phyloP scores from a whole-genome alignment of 306 rosid genomes.

The Gleditsia sinensis region DNA sequence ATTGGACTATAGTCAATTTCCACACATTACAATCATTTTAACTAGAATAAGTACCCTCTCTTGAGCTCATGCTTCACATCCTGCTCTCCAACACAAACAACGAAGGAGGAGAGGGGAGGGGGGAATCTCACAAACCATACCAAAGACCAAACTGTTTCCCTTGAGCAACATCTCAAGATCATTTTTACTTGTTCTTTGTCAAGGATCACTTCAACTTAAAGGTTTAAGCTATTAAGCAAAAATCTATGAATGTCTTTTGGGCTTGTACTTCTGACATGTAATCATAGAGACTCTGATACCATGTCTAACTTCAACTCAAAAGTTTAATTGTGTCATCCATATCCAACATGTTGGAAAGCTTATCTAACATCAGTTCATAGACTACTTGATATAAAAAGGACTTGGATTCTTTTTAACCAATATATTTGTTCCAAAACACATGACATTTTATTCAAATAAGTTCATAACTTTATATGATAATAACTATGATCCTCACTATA shows the following conservation, averaged over 20 bases:
- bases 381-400: neutral
- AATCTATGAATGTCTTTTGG: no score
- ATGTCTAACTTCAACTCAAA: no score
- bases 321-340: neutral
- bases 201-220: no score
- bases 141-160: no score
- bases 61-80: neutral
- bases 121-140: neutral
- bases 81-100: neutral
- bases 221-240: no score
- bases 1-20: neutral
- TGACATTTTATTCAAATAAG: neutral
- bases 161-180: no score
- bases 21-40: neutral
- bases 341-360: neutral
- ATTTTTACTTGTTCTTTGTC: no score
- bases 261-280: no score
- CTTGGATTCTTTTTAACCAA: neutral
- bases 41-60: slow-evolving; percentile 10
- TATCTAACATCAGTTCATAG: neutral
- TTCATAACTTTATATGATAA: neutral
- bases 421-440: neutral
- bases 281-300: no score
- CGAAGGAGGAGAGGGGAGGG: neutral
- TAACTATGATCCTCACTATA: neutral